Base-by-base conservation (phyloP, 108 stramenopile genomes). In the Cyclotella baltica region DNA sequence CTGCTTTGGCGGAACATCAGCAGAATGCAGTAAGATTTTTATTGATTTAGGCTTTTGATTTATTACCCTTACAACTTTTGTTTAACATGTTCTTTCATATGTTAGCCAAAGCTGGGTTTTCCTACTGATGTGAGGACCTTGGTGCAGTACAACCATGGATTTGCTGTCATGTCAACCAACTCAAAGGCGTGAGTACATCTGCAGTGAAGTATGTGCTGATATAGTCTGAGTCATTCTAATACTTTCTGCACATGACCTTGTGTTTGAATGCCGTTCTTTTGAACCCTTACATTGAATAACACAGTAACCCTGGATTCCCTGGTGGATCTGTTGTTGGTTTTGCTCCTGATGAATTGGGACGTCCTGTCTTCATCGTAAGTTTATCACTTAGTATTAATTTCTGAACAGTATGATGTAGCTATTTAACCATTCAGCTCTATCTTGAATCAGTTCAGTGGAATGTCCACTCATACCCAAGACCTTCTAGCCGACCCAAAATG, bases 241-340 rank as follows among this genome's bases (percentile, higher is more conserved):
- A n/a, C n/a, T 66, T 70, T 38, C 25, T 62, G 53, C 61, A 28
- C 62, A 46, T 46, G 1, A 19, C 47, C 63, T 67, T 59, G 33
- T 74, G 46, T 57, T 29, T n/a, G n/a, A n/a, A n/a, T n/a, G n/a
- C n/a, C n/a, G n/a, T n/a, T n/a, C n/a, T n/a, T n/a, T n/a, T n/a
- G n/a, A n/a, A 43, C 40, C 13, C 13, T 6, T 43, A 13, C 13
- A 43, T 43, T 10, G 13, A 43, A 47, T 16, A 9, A 10, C 13
- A 28, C 35, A 88, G 88, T 0, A 86, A 90, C 71, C 83, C 85
- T 28, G 97, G 97, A 4, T 98, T 86, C 81, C 98, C 98, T 10
- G 86, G 86, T 40, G 97, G 97, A 20, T 90, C 91, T 20, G 96
- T 98, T 16, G 96, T 98, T 29, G 98, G 96, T 22, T 98, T 98